A percentile compares a stretch with the other conserved stretches of the same genome.
These are phyloP conservation scores for Pseudogymnoascus sp. DNA, from an alignment of 2,329 filamentous ascomycete genomes.

Conservation along the genomic window DNA sequence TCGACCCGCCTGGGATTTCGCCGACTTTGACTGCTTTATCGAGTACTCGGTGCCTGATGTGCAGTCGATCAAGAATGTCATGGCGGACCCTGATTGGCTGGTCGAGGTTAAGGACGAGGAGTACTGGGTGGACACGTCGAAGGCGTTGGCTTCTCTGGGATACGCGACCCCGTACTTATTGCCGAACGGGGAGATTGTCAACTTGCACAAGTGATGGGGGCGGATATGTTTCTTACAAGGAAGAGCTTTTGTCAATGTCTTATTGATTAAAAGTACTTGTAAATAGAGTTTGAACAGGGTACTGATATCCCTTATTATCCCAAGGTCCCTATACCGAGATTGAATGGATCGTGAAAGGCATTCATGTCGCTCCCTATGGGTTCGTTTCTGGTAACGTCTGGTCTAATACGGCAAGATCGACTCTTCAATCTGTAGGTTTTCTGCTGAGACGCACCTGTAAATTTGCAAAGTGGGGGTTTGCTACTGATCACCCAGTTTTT, in stretches of 20 bases:
- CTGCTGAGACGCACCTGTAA: neutral
- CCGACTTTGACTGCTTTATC: conserved; percentile 27
- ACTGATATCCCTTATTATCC: neutral
- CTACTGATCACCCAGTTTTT: neutral
- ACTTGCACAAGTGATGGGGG: conserved; percentile 15
- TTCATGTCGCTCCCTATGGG: neutral
- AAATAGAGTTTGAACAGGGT: conserved; percentile 5
- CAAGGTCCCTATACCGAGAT: neutral
- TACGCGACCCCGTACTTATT: conserved; percentile 24
- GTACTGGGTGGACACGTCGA: conserved; percentile 26
- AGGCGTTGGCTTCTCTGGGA: conserved; percentile 24
- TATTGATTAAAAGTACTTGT: neutral
- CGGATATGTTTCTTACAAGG: neutral
- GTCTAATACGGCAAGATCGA: conserved; percentile 5
- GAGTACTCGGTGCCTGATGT: conserved; percentile 24
- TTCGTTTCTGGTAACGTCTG: neutral
- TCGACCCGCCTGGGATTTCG: conserved; percentile 15
- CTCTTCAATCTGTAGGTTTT: neutral
- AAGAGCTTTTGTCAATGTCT: neutral
- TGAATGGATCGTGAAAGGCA: neutral
- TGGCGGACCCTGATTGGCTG: conserved; percentile 25
- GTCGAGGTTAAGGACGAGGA: conserved; percentile 24
- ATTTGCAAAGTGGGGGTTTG: neutral
- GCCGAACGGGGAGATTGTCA: conserved; percentile 24
- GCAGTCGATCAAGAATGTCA: conserved; percentile 19